phyloP scores from a whole-genome alignment of 2,329 filamentous ascomycete genomes.

The Epichloe aotearoae region DNA sequence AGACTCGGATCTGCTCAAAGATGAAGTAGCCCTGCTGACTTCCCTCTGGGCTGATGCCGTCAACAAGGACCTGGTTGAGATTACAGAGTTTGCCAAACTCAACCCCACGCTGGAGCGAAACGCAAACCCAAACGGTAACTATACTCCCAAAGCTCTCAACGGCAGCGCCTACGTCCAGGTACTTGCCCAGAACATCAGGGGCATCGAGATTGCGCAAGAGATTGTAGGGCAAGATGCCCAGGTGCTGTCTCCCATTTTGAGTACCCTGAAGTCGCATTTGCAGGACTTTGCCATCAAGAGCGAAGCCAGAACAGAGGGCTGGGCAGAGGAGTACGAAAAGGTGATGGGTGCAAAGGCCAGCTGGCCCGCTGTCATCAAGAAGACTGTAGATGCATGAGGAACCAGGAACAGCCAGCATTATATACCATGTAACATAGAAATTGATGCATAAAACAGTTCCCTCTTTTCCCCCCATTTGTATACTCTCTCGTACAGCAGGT shows the following conservation, averaged over 20 bases:
- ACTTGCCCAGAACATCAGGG: constrained; percentile 23
- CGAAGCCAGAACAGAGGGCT: constrained; percentile 8
- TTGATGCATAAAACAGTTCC: constrained; percentile 13
- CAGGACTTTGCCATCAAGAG: constrained; percentile 14
- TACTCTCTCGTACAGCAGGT: constrained; percentile 14
- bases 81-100: constrained; percentile 14
- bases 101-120: constrained; percentile 10
- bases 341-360: constrained; percentile 15
- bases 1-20: constrained; percentile 13
- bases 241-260: constrained; percentile 25
- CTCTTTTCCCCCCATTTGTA: background rate
- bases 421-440: constrained; percentile 1
- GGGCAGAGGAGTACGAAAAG: constrained; percentile 14
- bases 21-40: constrained; percentile 16
- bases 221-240: constrained; percentile 20
- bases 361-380: constrained; percentile 11
- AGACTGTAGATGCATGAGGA: background rate
- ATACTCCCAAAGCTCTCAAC: constrained; percentile 9
- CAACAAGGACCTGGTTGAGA: constrained; percentile 9
- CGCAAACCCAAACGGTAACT: constrained; percentile 2
- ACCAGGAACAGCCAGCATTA: background rate
- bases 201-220: constrained; percentile 30
- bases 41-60: constrained; percentile 14
- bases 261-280: constrained; percentile 25
- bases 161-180: constrained; percentile 15